Evolutionary conservation across 164 flowering plant species (phyloP).

Genomic region (Buxus sempervirens): DNA sequence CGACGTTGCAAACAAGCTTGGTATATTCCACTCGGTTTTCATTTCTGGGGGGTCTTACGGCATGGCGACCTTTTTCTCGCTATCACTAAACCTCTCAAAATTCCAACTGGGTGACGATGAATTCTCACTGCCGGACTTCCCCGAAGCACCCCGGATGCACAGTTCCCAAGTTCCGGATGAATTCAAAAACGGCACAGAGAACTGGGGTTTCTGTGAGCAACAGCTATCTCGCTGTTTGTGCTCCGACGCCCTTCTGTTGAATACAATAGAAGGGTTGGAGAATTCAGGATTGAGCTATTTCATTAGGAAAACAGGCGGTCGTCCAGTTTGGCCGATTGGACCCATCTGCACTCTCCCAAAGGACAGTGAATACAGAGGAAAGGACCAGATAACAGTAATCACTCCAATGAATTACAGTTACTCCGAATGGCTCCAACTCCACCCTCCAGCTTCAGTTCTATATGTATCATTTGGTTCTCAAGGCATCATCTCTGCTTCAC

Average conservation of each 20-base stretch:
- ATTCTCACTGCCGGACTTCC: background rate
- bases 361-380: slow-evolving; percentile 6
- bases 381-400: slow-evolving; percentile 3
- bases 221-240: background rate
- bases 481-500: background rate
- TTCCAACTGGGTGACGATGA: no score
- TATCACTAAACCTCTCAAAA: slow-evolving; percentile 13
- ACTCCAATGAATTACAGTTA: slow-evolving; percentile 1
- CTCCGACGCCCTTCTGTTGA: background rate
- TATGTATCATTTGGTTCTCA: slow-evolving; percentile 9
- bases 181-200: background rate
- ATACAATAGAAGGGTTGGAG: no score
- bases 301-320: background rate
- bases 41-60: background rate
- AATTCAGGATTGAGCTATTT: background rate
- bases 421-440: slow-evolving; percentile 1
- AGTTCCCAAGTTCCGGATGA: background rate
- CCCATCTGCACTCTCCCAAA: background rate
- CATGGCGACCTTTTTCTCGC: background rate
- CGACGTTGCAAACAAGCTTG: background rate
- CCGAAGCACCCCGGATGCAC: background rate
- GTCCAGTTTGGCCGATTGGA: background rate
- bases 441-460: background rate
- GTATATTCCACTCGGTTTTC: background rate
- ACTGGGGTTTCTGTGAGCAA: background rate